Percentiles rank a stretch among this genome's conserved stretches.
Conservation (phyloP, 768 basidiomycete species). For the Suillus placidus region DNA sequence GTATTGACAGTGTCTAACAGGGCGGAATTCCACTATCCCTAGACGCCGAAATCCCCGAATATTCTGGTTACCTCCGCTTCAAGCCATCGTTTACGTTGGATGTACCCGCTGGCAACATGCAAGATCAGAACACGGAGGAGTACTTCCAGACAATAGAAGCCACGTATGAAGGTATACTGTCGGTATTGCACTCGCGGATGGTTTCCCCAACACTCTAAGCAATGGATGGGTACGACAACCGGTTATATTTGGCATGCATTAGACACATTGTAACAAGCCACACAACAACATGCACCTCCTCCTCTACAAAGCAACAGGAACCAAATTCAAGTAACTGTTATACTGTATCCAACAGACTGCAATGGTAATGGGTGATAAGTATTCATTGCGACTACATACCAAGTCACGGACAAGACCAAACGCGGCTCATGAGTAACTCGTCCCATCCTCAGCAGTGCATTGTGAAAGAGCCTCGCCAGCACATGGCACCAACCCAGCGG, state of each 20-base stretch:
- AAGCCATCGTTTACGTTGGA: conserved; percentile 83
- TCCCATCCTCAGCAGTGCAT: conserved; percentile 66
- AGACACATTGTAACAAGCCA: neutral
- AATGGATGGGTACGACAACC: neutral
- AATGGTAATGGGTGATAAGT: neutral
- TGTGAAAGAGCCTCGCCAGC: conserved; percentile 45
- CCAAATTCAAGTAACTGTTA: neutral
- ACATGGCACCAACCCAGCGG: conserved; percentile 60
- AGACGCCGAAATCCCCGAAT: conserved; percentile 76
- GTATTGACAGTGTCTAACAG: conserved; percentile 37
- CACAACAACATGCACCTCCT: neutral
- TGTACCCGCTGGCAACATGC: conserved; percentile 70
- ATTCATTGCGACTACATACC: neutral
- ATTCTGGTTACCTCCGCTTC: conserved; percentile 70
- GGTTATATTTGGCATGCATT: neutral
- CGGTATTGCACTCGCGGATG: conserved; percentile 15
- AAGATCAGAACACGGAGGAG: conserved; percentile 68
- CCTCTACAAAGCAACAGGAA: neutral
- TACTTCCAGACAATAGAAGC: conserved; percentile 51
- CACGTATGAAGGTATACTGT: conserved; percentile 40
- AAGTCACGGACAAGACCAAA: neutral
- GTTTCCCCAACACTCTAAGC: neutral
- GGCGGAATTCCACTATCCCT: conserved; percentile 53
- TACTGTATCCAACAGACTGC: neutral
- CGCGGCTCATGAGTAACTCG: conserved; percentile 25